phyloP scores from a whole-genome alignment of 2,329 filamentous ascomycete species.

The Fusarium coicis region DNA sequence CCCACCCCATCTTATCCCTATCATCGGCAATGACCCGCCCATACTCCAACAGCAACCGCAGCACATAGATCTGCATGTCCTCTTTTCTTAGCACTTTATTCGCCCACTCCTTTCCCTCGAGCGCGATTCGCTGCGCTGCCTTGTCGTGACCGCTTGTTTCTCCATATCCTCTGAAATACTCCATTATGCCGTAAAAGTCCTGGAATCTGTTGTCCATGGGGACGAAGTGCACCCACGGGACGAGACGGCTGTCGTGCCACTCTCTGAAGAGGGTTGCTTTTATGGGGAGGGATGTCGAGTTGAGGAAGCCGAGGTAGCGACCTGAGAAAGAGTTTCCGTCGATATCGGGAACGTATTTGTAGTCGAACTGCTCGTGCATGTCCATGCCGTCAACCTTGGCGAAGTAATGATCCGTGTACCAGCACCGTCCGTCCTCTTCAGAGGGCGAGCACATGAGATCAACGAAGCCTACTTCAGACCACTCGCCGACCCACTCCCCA shows the following conservation, averaged over 20 bases:
- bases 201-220: conserved; percentile 80
- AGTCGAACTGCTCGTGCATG: conserved; percentile 64
- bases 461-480: conserved; percentile 64
- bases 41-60: conserved; percentile 73
- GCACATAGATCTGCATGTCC: conserved; percentile 78
- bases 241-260: conserved; percentile 80
- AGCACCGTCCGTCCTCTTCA: conserved; percentile 53
- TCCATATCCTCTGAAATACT: conserved; percentile 75
- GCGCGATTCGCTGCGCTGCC: conserved; percentile 71
- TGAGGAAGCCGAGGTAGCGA: conserved; percentile 75
- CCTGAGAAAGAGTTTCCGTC: conserved; percentile 80
- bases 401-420: conserved; percentile 62
- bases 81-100: conserved; percentile 74
- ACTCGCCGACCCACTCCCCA: conserved; percentile 60
- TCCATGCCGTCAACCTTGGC: conserved; percentile 51
- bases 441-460: conserved; percentile 63
- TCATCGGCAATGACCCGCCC: conserved; percentile 64
- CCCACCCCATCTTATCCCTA: conserved; percentile 65
- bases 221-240: conserved; percentile 84
- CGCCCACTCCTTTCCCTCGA: conserved; percentile 74
- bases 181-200: conserved; percentile 78
- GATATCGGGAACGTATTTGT: conserved; percentile 80
- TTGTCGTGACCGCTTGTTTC: conserved; percentile 62
- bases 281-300: conserved; percentile 75
- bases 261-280: conserved; percentile 83